These are phyloP conservation scores for Tuber umbilicatum DNA, from an alignment of 495 filamentous ascomycete species.

Conservation along the genomic window DNA sequence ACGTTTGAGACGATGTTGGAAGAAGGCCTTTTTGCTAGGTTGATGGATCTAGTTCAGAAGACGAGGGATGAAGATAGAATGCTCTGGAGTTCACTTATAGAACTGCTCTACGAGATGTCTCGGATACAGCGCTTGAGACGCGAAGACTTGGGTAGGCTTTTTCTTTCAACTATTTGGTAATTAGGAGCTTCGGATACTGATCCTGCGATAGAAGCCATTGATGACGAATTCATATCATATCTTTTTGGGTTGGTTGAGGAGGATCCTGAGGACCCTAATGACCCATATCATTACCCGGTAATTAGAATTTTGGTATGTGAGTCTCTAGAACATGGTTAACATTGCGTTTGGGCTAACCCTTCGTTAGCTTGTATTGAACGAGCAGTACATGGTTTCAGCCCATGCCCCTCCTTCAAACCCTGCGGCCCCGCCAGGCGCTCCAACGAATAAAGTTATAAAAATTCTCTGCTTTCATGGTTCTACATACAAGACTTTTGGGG, in stretches of 20 bases:
- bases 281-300: conserved; percentile 94
- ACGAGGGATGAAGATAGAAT: conserved; percentile 57
- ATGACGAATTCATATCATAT: conserved; percentile 76
- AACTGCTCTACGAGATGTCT: conserved; percentile 95
- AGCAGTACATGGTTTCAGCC: conserved; percentile 89
- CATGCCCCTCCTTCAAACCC: conserved; percentile 51
- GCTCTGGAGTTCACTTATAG: conserved; percentile 73
- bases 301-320: conserved; percentile 80
- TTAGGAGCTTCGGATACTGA: conserved; percentile 22
- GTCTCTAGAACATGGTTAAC: conserved; percentile 10
- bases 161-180: conserved; percentile 2
- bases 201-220: conserved; percentile 52
- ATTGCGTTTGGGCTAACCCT: conserved; percentile 17
- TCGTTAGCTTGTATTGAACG: conserved; percentile 81
- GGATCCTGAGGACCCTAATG: conserved; percentile 73
- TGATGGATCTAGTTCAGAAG: conserved; percentile 72
- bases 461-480: conserved; percentile 70
- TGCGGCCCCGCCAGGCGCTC: conserved; percentile 45
- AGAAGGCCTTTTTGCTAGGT: conserved; percentile 72
- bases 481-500: conserved; percentile 86
- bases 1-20: conserved; percentile 81
- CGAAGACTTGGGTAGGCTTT: conserved; percentile 62
- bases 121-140: conserved; percentile 73
- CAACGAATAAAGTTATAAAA: conserved; percentile 93
- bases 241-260: conserved; percentile 85